phyloP scores from a whole-genome alignment of 805 yeast genomes.

The Pichia scutulata region DNA sequence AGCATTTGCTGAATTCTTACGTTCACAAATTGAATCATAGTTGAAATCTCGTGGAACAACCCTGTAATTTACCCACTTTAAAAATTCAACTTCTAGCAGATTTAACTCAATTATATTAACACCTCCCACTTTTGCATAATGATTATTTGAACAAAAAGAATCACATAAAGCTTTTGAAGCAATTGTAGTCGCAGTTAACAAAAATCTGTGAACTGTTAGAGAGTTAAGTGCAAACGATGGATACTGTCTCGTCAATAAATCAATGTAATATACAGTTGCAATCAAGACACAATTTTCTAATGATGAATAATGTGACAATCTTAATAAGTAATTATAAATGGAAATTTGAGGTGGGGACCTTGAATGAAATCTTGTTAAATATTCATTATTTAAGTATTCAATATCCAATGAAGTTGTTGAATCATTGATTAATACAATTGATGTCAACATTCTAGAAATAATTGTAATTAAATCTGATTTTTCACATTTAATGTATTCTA shows the following conservation, averaged over 20 bases:
- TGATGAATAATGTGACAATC: constrained; percentile 78
- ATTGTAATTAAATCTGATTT: constrained; percentile 62
- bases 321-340: constrained; percentile 62
- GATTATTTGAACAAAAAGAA: constrained; percentile 86
- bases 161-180: constrained; percentile 91
- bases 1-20: constrained; percentile 20
- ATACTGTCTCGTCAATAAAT: constrained; percentile 68
- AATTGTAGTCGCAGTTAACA: constrained; percentile 83
- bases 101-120: constrained; percentile 77
- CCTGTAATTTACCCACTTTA: constrained; percentile 71
- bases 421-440: constrained; percentile 72
- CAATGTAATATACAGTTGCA: constrained; percentile 84
- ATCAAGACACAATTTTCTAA: constrained; percentile 77
- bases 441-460: constrained; percentile 72
- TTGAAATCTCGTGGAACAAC: constrained; percentile 51
- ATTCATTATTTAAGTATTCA: constrained; percentile 27
- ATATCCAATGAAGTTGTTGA: constrained; percentile 23
- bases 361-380: constrained; percentile 85
- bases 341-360: constrained; percentile 88
- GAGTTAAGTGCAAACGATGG: constrained; percentile 79
- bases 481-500: constrained; percentile 55
- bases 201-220: constrained; percentile 86
- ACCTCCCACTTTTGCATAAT: constrained; percentile 96
- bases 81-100: constrained; percentile 80
- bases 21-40: constrained; percentile 23